Percentiles rank a stretch among this genome's conserved stretches.
phyloP scores from a whole-genome alignment of 192 early-diverging fungal genomes.

The Coemansia sp. region DNA sequence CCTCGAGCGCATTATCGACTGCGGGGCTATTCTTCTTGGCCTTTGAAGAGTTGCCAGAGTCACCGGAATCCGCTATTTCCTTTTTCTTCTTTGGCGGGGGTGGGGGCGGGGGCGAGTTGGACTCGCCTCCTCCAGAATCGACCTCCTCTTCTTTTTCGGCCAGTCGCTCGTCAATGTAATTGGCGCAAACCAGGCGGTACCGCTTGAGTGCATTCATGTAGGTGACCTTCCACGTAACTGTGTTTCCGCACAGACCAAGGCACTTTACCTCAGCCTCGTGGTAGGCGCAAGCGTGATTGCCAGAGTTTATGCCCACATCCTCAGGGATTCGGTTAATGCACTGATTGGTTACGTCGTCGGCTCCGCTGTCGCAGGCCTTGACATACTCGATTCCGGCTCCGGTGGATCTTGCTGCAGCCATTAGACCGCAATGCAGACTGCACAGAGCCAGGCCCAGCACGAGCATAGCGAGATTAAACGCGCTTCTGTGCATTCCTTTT shows the following conservation, averaged over 20 bases:
- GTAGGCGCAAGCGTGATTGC: constrained; percentile 55
- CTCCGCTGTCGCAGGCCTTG: constrained; percentile 50
- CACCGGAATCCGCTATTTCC: constrained; percentile 6
- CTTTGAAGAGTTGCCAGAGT: constrained; percentile 8
- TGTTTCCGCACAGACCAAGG: constrained; percentile 55
- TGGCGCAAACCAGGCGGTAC: constrained; percentile 53
- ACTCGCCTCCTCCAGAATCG: constrained; percentile 16
- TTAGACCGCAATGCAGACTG: neutral
- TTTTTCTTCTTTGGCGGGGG: constrained; percentile 18
- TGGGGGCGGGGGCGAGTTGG: constrained; percentile 14
- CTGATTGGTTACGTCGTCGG: constrained; percentile 56
- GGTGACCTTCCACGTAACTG: constrained; percentile 51
- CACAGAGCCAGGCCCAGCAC: constrained; percentile 4
- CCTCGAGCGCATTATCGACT: neutral
- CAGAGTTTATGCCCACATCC: constrained; percentile 39
- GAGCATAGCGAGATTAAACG: neutral
- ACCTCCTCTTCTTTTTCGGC: constrained; percentile 50
- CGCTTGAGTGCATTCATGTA: constrained; percentile 53
- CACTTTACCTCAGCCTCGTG: constrained; percentile 57
- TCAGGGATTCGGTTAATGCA: constrained; percentile 59
- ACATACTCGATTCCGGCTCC: constrained; percentile 46
- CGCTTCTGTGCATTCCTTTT: constrained; percentile 1
- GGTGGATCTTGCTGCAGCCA: constrained; percentile 3
- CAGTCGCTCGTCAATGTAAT: constrained; percentile 47
- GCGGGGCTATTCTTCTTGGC: constrained; percentile 7